These are phyloP conservation scores for Hymenotorrendiella dingleyae DNA, from an alignment of 2,329 filamentous ascomycete species.

Conservation along the genomic window DNA sequence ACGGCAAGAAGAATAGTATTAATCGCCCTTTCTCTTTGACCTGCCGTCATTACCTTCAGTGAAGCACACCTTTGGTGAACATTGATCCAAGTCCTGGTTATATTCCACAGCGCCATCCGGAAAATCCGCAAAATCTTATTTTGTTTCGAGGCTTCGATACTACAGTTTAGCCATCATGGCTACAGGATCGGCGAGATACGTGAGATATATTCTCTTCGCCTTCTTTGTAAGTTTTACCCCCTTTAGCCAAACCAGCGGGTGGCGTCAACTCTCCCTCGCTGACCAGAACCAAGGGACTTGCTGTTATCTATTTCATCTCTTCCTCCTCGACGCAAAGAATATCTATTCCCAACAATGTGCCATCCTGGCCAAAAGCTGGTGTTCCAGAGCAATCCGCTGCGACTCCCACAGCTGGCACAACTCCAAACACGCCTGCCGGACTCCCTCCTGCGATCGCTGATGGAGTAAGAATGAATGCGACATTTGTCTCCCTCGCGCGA, in stretches of 20 bases:
- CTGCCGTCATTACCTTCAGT: too few species aligned
- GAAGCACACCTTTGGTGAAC: too few species aligned
- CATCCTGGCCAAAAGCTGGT: conserved; percentile 8
- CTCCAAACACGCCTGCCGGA: conserved; percentile 28
- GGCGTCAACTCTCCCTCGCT: neutral
- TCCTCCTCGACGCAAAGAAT: conserved; percentile 44
- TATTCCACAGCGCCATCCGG: too few species aligned
- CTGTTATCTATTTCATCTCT: conserved; percentile 79
- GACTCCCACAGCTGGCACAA: conserved; percentile 11
- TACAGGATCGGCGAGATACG: conserved; percentile 51
- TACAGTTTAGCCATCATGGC: conserved; percentile 25
- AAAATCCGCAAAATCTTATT: too few species aligned
- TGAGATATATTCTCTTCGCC: conserved; percentile 74
- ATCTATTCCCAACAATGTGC: conserved; percentile 27
- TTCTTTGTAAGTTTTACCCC: conserved; percentile 61
- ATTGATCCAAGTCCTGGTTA: too few species aligned
- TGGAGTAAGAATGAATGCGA: conserved; percentile 85
- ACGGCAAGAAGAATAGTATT: neutral
- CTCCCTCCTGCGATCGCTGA: conserved; percentile 43
- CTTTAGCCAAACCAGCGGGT: neutral
- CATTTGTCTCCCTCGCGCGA: conserved; percentile 90
- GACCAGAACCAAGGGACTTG: conserved; percentile 44
- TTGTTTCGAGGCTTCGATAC: too few species aligned
- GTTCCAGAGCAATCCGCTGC: conserved; percentile 22
- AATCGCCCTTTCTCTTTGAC: neutral